These are phyloP conservation scores for Cladorrhinum sp. DNA, from an alignment of 2,329 filamentous ascomycete genomes.

Conservation along the genomic window DNA sequence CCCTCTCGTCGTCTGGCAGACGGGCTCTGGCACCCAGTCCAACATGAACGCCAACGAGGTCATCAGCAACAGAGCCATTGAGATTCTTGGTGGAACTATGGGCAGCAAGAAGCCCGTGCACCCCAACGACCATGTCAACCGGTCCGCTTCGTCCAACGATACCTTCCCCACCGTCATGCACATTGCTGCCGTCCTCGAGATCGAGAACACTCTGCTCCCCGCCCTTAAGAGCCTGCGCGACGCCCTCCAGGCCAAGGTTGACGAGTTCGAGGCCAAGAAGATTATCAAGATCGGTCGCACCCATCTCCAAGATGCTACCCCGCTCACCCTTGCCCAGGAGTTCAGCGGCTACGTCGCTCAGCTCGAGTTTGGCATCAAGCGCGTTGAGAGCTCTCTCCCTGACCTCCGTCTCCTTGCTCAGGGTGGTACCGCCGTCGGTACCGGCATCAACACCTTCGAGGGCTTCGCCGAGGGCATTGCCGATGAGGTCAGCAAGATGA, in stretches of 20 bases:
- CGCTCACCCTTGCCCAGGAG: constrained; percentile 91
- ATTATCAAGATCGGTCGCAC: constrained; percentile 99
- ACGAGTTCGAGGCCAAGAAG: constrained; percentile 76
- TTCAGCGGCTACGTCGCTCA: constrained; percentile 97
- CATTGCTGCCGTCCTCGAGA: constrained; percentile 92
- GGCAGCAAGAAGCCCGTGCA: constrained; percentile 98
- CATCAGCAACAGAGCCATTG: constrained; percentile 98
- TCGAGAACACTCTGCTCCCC: constrained; percentile 82
- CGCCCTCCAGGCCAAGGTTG: constrained; percentile 82
- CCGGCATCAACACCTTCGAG: constrained; percentile 94
- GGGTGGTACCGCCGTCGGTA: constrained; percentile 94
- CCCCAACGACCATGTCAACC: constrained; percentile 99
- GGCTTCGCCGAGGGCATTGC: constrained; percentile 95
- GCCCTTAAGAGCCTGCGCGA: constrained; percentile 76
- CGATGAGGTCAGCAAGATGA: constrained; percentile 86
- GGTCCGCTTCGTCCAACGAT: constrained; percentile 97
- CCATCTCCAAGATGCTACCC: constrained; percentile 95
- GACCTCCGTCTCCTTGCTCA: constrained; percentile 86
- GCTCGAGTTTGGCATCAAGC: constrained; percentile 84
- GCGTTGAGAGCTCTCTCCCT: constrained; percentile 77
- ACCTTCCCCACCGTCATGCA: constrained; percentile 99
- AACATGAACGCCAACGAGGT: constrained; percentile 99
- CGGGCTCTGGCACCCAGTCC: constrained; percentile 95
- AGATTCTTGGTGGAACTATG: constrained; percentile 91
- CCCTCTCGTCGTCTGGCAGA: constrained; percentile 98